Conservation (phyloP, 2,329 filamentous ascomycete species). For the Calonectria pseudoturangicola region DNA sequence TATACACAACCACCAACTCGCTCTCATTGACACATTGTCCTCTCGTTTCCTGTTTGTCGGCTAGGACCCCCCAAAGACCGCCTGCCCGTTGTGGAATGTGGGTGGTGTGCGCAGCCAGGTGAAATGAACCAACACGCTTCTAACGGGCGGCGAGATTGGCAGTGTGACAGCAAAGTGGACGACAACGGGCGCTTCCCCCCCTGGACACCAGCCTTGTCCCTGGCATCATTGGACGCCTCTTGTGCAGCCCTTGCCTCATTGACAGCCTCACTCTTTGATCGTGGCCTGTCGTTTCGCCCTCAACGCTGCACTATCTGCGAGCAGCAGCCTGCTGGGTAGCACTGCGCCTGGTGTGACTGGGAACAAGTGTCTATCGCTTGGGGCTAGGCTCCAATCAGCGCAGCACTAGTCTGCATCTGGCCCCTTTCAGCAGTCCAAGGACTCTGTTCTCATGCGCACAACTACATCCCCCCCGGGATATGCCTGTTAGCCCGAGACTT, state of each 20-base stretch:
- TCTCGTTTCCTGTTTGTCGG: background rate
- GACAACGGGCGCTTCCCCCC: slow-evolving; percentile 49
- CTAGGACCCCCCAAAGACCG: background rate
- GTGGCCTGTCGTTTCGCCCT: slow-evolving; percentile 45
- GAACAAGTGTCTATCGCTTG: slow-evolving; percentile 45
- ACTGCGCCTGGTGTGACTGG: slow-evolving; percentile 47
- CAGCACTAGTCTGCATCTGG: slow-evolving; percentile 49
- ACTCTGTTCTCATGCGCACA: slow-evolving; percentile 35
- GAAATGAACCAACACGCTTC: slow-evolving; percentile 45
- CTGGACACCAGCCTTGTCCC: slow-evolving; percentile 28
- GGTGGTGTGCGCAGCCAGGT: slow-evolving; percentile 21
- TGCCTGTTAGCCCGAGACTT: slow-evolving; percentile 32
- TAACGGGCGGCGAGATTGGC: slow-evolving; percentile 51
- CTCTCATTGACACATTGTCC: too few species aligned
- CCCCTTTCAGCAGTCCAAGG: slow-evolving; percentile 52
- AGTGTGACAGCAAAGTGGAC: slow-evolving; percentile 46
- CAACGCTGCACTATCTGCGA: slow-evolving; percentile 45
- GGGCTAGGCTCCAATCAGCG: slow-evolving; percentile 42
- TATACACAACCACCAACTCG: too few species aligned
- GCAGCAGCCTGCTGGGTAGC: slow-evolving; percentile 46
- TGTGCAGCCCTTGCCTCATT: slow-evolving; percentile 46
- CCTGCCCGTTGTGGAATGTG: slow-evolving; percentile 33
- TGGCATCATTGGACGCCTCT: slow-evolving; percentile 49
- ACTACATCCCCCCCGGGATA: background rate
- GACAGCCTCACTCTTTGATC: slow-evolving; percentile 54